phyloP scores from a whole-genome alignment of 2,329 filamentous ascomycete species.

The Penicillium sp. region DNA sequence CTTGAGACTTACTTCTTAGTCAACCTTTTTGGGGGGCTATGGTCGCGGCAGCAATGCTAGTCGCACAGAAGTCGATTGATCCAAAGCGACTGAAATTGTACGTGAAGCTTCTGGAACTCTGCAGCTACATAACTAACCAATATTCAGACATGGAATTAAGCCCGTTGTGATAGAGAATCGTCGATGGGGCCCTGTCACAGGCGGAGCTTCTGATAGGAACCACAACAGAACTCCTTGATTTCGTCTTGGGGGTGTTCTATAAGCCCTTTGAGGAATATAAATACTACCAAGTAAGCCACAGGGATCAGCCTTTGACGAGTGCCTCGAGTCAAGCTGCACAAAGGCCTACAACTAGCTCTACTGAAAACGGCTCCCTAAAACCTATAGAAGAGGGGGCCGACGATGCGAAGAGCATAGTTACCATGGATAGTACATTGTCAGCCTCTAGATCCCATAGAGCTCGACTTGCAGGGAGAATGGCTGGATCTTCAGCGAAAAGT shows the following conservation, averaged over 20 bases:
- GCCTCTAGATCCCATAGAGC: too few species aligned
- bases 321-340: background rate
- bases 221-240: background rate
- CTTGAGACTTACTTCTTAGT: constrained; percentile 10
- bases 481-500: constrained; percentile 16
- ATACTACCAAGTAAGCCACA: background rate
- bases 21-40: constrained; percentile 57
- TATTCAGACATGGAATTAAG: background rate
- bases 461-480: constrained; percentile 1
- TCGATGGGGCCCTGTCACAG: constrained; percentile 21
- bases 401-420: background rate
- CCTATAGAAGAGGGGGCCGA: background rate
- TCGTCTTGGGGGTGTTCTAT: background rate
- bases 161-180: constrained; percentile 15
- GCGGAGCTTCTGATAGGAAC: background rate
- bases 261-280: background rate
- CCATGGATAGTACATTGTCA: too few species aligned
- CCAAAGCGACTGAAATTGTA: background rate
- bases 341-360: background rate
- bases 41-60: constrained; percentile 32
- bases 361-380: background rate
- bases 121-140: background rate
- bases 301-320: background rate
- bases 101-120: background rate
- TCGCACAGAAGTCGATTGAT: background rate